Evolutionary conservation across 2,329 filamentous ascomycete genomes (phyloP).

Genomic region (Botrytis byssoidea): DNA sequence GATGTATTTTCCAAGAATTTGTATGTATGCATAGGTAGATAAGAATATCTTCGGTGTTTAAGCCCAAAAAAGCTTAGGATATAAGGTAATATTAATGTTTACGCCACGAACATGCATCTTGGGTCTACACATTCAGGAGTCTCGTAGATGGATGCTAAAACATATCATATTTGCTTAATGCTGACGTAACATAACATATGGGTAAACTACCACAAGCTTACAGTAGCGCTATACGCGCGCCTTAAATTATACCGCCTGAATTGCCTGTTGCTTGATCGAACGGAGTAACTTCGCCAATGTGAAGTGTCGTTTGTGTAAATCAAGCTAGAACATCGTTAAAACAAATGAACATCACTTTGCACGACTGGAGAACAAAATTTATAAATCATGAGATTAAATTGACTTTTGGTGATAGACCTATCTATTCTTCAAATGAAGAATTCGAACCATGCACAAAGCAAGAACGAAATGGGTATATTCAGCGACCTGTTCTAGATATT

Average conservation of each 20-base stretch:
- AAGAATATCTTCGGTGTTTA: neutral
- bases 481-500: constrained; percentile 26
- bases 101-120: neutral
- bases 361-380: constrained; percentile 8
- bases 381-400: constrained; percentile 38
- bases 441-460: constrained; percentile 31
- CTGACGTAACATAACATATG: neutral
- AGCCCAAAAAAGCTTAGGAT: neutral
- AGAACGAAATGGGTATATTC: constrained; percentile 36
- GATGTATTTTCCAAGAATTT: neutral
- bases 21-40: neutral
- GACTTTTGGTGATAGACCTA: constrained; percentile 39
- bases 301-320: neutral
- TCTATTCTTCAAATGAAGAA: constrained; percentile 33
- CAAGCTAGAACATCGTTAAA: neutral
- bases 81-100: neutral
- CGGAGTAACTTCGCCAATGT: neutral
- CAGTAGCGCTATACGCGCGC: neutral
- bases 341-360: neutral
- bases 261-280: neutral
- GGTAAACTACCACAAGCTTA: neutral
- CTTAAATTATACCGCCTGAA: neutral
- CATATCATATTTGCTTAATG: neutral
- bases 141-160: neutral
- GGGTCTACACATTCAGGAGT: constrained; percentile 2